Evolutionary conservation across 2,329 filamentous ascomycete genomes (phyloP), one percentile per base, ranked within the genome.

Genomic region (Paraconiothyrium brasiliense): DNA sequence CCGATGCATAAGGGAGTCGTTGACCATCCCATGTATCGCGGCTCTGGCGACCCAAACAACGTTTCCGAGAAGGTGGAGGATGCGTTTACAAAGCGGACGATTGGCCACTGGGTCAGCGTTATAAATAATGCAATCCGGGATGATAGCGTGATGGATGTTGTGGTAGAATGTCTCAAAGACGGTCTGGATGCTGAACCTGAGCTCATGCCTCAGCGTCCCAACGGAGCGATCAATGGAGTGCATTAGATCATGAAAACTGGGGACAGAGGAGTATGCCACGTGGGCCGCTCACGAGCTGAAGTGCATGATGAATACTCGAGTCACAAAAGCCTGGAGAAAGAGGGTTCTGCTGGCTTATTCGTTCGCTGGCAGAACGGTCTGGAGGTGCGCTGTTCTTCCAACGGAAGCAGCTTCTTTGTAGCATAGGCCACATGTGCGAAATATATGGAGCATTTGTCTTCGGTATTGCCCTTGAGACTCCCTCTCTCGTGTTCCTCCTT

Each of bases 1-100:
- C 63, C 63, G 13, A 65, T 65, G 60, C 60, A 65, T 27, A 58
- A 48, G n/a, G 63, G 63, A 6, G 60, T 65, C 13, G 50, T 57
- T 13, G 61, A 66, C 37, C 61, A 66, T 57, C 61, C 64, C 1
- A 59, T 50, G 39, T 56, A 60, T 20, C 43, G 51, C 11, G 6
- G 34, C 3, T 48, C 44, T 13, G 35, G 35, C 5, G 43, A 32
- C 8, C 32, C 30, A 41, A 54, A 41, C 32, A 46, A 30, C 22
- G n/a, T 55, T 1, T 54, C 39, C 27, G 49, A 48, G 7, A 44
- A 30, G n/a, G 43, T 24, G 16, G 47, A 44, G 30, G 52, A 44
- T 32, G 22, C 35, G 27, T n/a, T 8, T 41, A 16, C n/a, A 24
- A 58, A 59, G 47, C 57, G 51, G 20, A 66, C 61, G 2, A 60